Conservation (phyloP, 163 green algal genomes). For the Scenedesmus sp. region DNA sequence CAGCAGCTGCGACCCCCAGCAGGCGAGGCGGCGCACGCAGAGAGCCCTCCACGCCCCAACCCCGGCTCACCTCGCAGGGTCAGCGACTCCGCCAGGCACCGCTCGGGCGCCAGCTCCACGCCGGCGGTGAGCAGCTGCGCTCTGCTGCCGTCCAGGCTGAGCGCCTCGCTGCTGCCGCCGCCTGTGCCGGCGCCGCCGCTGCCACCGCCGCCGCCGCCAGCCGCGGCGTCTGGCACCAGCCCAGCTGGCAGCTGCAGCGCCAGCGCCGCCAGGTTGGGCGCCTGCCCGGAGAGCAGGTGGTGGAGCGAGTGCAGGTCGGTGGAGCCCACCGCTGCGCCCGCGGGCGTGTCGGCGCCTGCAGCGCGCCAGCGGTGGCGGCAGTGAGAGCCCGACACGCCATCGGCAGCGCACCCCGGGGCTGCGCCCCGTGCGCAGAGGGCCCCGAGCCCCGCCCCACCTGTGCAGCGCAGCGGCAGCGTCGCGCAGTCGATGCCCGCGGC, state of each 20-base stretch:
- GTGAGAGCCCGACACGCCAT: not conserved
- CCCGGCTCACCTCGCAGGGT: conserved; percentile 49
- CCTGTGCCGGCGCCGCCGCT: conserved; percentile 7
- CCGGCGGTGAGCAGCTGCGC: conserved; percentile 43
- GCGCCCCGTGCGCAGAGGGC: not conserved
- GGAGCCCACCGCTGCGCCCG: conserved; percentile 32
- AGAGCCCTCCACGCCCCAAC: too few species aligned
- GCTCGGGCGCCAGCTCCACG: conserved; percentile 9
- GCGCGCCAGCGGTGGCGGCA: not conserved
- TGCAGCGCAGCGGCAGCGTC: conserved; percentile 60
- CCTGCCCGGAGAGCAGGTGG: conserved; percentile 50
- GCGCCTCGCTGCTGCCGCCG: not conserved
- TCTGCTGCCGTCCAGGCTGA: not conserved
- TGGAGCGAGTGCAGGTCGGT: conserved; percentile 56
- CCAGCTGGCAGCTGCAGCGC: conserved; percentile 54
- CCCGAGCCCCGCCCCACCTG: not conserved
- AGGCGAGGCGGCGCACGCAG: not conserved
- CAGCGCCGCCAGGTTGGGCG: conserved; percentile 49
- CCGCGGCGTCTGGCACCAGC: not conserved
- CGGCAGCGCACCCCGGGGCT: too few species aligned
- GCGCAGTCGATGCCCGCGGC: conserved; percentile 64
- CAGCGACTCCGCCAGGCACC: conserved; percentile 48
- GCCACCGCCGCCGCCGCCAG: not conserved
- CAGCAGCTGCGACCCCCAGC: not conserved
- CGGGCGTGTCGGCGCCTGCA: conserved; percentile 39